Evolutionary conservation across 306 rosid genomes (phyloP).

Genomic region (Prunus armeniaca): DNA sequence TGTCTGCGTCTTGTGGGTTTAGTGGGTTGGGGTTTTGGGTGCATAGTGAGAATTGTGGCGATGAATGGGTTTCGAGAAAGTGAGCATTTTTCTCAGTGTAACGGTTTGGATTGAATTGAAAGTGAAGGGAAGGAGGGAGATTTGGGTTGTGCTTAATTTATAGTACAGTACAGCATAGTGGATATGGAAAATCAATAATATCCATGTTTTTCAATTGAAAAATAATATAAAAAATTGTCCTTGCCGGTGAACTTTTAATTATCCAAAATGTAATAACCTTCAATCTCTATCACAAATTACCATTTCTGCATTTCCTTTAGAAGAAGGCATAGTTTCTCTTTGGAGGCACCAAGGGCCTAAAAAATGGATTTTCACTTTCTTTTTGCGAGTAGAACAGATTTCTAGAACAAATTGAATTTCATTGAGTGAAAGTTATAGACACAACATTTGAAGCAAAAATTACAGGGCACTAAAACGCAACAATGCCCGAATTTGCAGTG

Average conservation of each 20-base stretch:
- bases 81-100: neutral
- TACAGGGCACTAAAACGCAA: conserved; percentile 31
- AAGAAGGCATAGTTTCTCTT: no score
- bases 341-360: no score
- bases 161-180: neutral
- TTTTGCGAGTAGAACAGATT: neutral
- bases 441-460: conserved; percentile 18
- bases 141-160: neutral
- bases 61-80: neutral
- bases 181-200: neutral
- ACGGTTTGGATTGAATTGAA: neutral
- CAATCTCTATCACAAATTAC: conserved; percentile 17
- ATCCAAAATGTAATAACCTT: no score
- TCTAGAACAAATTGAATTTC: neutral
- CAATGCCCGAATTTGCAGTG: conserved; percentile 32
- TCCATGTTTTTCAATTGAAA: neutral
- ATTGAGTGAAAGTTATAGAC: neutral
- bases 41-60: neutral
- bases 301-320: conserved; percentile 11
- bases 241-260: neutral
- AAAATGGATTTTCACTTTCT: no score
- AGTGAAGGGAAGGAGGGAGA: conserved; percentile 15
- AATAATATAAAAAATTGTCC: neutral
- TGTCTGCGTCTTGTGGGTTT: neutral
- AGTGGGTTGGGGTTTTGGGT: neutral